phyloP scores from a whole-genome alignment of 306 rosid species.

The Rosa lucieae region DNA sequence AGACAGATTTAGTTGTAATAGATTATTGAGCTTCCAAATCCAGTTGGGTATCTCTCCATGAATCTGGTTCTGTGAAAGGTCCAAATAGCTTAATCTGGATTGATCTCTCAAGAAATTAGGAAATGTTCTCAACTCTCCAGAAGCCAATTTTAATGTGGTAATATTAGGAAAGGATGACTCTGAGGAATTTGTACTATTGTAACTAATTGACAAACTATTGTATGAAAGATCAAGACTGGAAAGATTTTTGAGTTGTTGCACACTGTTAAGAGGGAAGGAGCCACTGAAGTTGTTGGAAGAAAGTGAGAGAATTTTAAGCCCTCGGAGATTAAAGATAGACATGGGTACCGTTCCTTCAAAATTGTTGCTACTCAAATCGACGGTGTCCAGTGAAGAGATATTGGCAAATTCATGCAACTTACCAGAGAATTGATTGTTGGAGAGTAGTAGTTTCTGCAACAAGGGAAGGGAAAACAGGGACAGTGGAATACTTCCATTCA shows the following conservation, averaged over 20 bases:
- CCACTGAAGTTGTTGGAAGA: constrained; percentile 29
- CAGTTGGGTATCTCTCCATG: constrained; percentile 30
- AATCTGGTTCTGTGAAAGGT: constrained; percentile 41
- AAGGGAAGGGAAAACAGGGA: constrained; percentile 27
- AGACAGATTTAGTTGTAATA: constrained; percentile 31
- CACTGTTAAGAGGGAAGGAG: background rate
- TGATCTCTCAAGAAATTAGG: constrained; percentile 30
- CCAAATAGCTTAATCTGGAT: background rate
- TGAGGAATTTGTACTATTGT: background rate
- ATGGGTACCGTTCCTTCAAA: constrained; percentile 41
- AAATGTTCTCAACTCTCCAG: background rate
- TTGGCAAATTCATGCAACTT: constrained; percentile 11
- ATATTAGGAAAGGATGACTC: background rate
- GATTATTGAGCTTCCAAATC: constrained; percentile 17
- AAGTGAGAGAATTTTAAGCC: constrained; percentile 18
- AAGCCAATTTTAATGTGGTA: constrained; percentile 19
- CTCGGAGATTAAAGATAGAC: constrained; percentile 7
- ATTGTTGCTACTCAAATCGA: constrained; percentile 46
- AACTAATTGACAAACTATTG: background rate
- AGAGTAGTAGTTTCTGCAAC: constrained; percentile 10
- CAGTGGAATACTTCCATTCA: constrained; percentile 24
- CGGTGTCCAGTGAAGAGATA: constrained; percentile 23
- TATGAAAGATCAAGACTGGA: constrained; percentile 23
- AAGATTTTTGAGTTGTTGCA: constrained; percentile 19
- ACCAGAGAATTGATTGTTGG: constrained; percentile 21